Evolutionary conservation across 495 filamentous ascomycete species (phyloP), one percentile per base, ranked within the genome.

Genomic region (Neurospora pannonica): DNA sequence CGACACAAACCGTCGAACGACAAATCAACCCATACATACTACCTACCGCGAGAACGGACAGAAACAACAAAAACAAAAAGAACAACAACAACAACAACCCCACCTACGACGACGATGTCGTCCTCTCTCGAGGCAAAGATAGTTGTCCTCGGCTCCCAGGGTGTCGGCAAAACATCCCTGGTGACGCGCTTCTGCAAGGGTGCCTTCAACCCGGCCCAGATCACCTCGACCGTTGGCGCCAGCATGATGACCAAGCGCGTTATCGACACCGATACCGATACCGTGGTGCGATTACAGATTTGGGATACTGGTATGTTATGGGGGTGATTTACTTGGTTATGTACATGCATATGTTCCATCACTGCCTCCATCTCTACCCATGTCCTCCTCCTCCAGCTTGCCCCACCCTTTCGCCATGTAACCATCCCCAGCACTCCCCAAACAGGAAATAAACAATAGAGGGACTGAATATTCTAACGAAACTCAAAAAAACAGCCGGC

Each of bases 221-320:
- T 91, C 19, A 89, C 88, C 6, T 93, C 92, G 21, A 99, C 95
- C 43, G 90, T 98, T 77, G 96, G 96, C 82, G 96, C 96, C 28
- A 94, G 92, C 75, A 98, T 98, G 83, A 88, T 97, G 79, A 97
- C 95, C 70, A 97, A 98, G 83, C 90, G 93, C 78, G 93, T 97
- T 74, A 85, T 94, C 76, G 94, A 98, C 83, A 89, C 89, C 76
- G 90, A 97, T 77, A 86, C 91, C 31, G 92, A 93, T 77, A 93
- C 92, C 10, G 85, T 89, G 17, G 92, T 97, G 28, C 89, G 94
- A 10, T 84, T 97, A 31, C 94, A 97, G 82, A 94, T 97, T 71
- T 97, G 95, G 94, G 93, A 97, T 77, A 97, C 93, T 71, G 85
- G 85, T 86, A 81, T 60, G 74, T 74, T 28, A 21, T 31, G 15